These are phyloP conservation scores for Tetracladium marchalianum DNA, from an alignment of 495 filamentous ascomycete species.

Conservation along the genomic window DNA sequence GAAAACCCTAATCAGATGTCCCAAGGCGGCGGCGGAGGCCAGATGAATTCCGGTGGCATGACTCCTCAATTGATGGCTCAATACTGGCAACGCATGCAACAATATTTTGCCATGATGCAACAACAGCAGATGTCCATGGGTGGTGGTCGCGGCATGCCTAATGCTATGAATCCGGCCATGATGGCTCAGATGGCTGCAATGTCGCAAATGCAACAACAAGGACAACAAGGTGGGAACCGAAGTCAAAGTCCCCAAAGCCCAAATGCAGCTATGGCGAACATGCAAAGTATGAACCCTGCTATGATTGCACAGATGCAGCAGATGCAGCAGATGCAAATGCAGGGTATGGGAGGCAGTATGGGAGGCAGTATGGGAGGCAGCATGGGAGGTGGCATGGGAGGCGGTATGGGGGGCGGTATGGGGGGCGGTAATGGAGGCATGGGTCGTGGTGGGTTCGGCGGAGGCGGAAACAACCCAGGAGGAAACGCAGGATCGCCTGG, in stretches of 20 bases:
- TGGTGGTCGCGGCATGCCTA: slow-evolving; percentile 20
- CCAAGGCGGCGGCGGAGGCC: slow-evolving; percentile 29
- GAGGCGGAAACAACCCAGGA: slow-evolving; percentile 17
- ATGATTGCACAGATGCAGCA: slow-evolving; percentile 86
- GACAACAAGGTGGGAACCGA: slow-evolving; percentile 37
- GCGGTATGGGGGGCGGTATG: slow-evolving; percentile 20
- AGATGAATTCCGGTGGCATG: slow-evolving; percentile 55
- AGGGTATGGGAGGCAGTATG: slow-evolving; percentile 26
- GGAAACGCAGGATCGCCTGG: slow-evolving; percentile 34
- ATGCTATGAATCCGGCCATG: slow-evolving; percentile 53
- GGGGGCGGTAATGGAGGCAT: slow-evolving; percentile 21
- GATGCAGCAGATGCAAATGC: slow-evolving; percentile 57
- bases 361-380: slow-evolving; percentile 23
- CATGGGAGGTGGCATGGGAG: slow-evolving; percentile 30
- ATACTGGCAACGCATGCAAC: slow-evolving; percentile 95
- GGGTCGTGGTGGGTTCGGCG: slow-evolving; percentile 6
- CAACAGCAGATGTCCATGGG: slow-evolving; percentile 62
- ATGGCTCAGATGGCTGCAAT: slow-evolving; percentile 67
- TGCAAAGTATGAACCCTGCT: slow-evolving; percentile 35
- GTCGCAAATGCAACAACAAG: slow-evolving; percentile 58
- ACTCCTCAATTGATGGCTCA: slow-evolving; percentile 95
- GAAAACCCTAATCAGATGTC: slow-evolving; percentile 26
- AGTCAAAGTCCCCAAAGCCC: slow-evolving; percentile 40
- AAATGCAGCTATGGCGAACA: slow-evolving; percentile 21
- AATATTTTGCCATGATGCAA: slow-evolving; percentile 92